Conservation (phyloP, 1,139 yeast genomes). For the Protomyces macrosporus region DNA sequence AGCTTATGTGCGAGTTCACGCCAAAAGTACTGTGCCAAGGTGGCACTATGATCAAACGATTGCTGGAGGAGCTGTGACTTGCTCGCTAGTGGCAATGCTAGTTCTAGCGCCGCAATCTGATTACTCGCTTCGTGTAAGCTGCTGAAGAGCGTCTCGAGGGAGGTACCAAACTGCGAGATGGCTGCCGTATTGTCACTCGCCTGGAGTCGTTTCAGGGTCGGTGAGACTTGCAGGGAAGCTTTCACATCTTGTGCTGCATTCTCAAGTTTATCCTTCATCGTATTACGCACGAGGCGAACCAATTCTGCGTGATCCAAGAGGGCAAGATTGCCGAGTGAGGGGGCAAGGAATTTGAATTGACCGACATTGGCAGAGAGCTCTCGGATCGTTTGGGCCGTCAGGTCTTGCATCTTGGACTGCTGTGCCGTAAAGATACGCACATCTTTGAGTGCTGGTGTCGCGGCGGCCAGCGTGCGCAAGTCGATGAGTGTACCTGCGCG, state of each 20-base stretch:
- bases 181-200: slow-evolving; percentile 8
- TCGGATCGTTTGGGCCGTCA: slow-evolving; percentile 1
- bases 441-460: slow-evolving; percentile 11
- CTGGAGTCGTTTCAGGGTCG: slow-evolving; percentile 1
- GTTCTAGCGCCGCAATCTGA: slow-evolving; percentile 3
- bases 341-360: neutral
- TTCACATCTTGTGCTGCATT: neutral
- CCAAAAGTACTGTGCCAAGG: slow-evolving; percentile 17
- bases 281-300: neutral
- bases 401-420: neutral
- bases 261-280: neutral
- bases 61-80: neutral
- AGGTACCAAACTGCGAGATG: neutral
- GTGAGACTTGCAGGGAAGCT: slow-evolving; percentile 4
- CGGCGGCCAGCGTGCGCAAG: neutral
- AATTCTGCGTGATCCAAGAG: slow-evolving; percentile 1
- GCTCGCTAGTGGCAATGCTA: slow-evolving; percentile 5
- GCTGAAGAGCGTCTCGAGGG: slow-evolving; percentile 1
- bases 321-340: neutral
- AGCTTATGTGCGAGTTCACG: slow-evolving; percentile 16
- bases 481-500: slow-evolving; percentile 1
- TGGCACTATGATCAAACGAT: slow-evolving; percentile 19
- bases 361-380: slow-evolving; percentile 1
- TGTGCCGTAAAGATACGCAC: slow-evolving; percentile 3
- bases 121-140: neutral